Evolutionary conservation across 805 yeast species (phyloP), one percentile per base, ranked within the genome.

Genomic region (Cyberlindnera saturnus): DNA sequence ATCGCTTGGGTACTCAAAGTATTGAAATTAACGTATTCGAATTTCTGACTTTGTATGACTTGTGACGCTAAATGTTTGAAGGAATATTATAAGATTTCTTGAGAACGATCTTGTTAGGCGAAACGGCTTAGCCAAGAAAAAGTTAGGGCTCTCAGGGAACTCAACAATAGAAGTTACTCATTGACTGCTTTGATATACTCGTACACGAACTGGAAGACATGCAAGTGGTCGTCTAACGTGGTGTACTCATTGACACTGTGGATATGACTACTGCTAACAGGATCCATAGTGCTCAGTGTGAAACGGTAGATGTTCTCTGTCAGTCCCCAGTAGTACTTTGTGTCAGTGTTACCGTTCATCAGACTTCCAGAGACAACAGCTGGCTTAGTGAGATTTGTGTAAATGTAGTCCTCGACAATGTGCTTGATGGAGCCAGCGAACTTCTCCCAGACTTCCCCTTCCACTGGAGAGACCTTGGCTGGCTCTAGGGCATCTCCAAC

Each of bases 361-460:
- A 52, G 33, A 31, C 40, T 45, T 1, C 45, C 47, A 3, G 48
- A 41, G 29, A 51, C 48, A 14, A 50, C 39, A 1, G 48, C 35
- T 17, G 44, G 44, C 6, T 39, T 23, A 4, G 42, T 33, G 9
- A 35, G 19, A 14, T 48, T 34, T 7, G 49, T 42, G 28, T 43
- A 47, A 63, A 73, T 43, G 54, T 53, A 57, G 38, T 79, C 80
- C 57, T 81, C 86, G 52, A 73, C 75, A 33, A 82, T 70, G 45
- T 75, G 72, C 47, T 80, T 71, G 32, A 79, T 65, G 26, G 81
- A 69, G 14, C 90, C 89, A 0, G 82, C 72, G 40, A 82, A 67
- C 32, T 63, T 53, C 15, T 66, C 63, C 85, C 86, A 82, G 1
- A 64, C 65, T 34, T 69, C 73, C 32, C 63, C 70, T 6, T 51